A percentile compares a stretch with the other conserved stretches of the same genome.
Conservation (phyloP, 2,329 filamentous ascomycete species). For the Phaeosphaeria sp. region DNA sequence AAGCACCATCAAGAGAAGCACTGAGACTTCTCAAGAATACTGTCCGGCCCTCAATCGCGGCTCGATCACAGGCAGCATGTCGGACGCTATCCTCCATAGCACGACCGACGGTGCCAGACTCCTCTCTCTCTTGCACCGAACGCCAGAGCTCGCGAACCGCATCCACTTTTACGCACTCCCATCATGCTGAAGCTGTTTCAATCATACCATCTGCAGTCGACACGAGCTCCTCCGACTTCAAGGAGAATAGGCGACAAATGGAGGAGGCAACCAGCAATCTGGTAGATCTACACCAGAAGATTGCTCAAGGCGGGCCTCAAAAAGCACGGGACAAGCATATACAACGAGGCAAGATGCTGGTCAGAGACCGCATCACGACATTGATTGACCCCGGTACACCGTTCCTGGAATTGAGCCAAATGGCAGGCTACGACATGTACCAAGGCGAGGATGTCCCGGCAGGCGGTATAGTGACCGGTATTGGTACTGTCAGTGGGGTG, state of each 20-base stretch:
- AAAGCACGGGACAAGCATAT: slow-evolving; percentile 90
- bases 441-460: slow-evolving; percentile 85
- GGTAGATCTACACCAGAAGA: slow-evolving; percentile 71
- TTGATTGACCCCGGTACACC: slow-evolving; percentile 87
- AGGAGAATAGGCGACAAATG: slow-evolving; percentile 82
- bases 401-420: slow-evolving; percentile 91
- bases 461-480: slow-evolving; percentile 89
- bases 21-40: slow-evolving; percentile 42
- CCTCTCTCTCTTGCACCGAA: not conserved
- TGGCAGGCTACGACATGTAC: slow-evolving; percentile 87
- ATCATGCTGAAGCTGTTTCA: slow-evolving; percentile 84
- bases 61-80: slow-evolving; percentile 31
- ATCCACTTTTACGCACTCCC: slow-evolving; percentile 79
- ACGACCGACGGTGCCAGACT: slow-evolving; percentile 4
- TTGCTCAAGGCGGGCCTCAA: slow-evolving; percentile 76
- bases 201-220: slow-evolving; percentile 79
- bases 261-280: slow-evolving; percentile 72
- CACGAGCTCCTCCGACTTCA: slow-evolving; percentile 76
- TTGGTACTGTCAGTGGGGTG: slow-evolving; percentile 88
- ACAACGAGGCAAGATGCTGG: slow-evolving; percentile 90
- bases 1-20: slow-evolving; percentile 44
- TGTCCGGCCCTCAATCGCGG: slow-evolving; percentile 30
- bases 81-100: slow-evolving; percentile 20
- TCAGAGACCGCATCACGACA: slow-evolving; percentile 84
- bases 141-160: slow-evolving; percentile 45